phyloP scores from a whole-genome alignment of 768 basidiomycete genomes.

The Auricularia cornea region DNA sequence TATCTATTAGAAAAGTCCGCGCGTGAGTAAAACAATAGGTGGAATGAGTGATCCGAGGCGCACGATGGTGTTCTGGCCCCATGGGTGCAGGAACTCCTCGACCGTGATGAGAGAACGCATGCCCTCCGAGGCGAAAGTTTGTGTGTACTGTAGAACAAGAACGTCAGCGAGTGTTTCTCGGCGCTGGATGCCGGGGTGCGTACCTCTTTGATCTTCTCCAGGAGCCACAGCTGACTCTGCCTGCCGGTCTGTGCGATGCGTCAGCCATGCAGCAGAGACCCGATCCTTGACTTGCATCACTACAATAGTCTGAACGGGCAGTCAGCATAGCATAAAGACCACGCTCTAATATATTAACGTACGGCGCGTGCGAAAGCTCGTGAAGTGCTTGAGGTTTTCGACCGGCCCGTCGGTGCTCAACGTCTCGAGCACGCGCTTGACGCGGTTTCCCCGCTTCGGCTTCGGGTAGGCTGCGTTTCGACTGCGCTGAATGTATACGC shows the following conservation, averaged over 20 bases:
- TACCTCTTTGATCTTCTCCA: slow-evolving; percentile 61
- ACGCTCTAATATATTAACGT: slow-evolving; percentile 21
- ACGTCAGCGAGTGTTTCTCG: slow-evolving; percentile 3
- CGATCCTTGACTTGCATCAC: slow-evolving; percentile 69
- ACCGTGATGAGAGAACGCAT: slow-evolving; percentile 52
- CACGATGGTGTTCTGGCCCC: slow-evolving; percentile 80
- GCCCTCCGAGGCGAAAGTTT: slow-evolving; percentile 42
- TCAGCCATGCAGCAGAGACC: slow-evolving; percentile 47
- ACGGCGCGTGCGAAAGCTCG: slow-evolving; percentile 70
- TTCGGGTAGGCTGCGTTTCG: slow-evolving; percentile 35
- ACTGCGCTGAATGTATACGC: slow-evolving; percentile 5
- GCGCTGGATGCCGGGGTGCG: slow-evolving; percentile 1
- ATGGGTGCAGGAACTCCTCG: slow-evolving; percentile 66
- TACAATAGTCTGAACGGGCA: too few species aligned
- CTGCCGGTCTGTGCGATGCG: slow-evolving; percentile 49
- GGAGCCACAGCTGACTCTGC: slow-evolving; percentile 72
- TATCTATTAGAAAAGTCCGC: slow-evolving; percentile 39
- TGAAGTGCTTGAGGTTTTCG: slow-evolving; percentile 56
- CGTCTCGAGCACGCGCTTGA: slow-evolving; percentile 52
- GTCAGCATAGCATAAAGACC: slow-evolving; percentile 17
- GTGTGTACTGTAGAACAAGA: slow-evolving; percentile 60
- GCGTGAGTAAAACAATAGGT: slow-evolving; percentile 28
- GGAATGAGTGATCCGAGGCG: slow-evolving; percentile 14
- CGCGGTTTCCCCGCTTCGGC: slow-evolving; percentile 52
- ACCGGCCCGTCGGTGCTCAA: slow-evolving; percentile 58